Evolutionary conservation across 2,329 filamentous ascomycete species (phyloP), one percentile per base, ranked within the genome.

Genomic region (Beauveria australis): DNA sequence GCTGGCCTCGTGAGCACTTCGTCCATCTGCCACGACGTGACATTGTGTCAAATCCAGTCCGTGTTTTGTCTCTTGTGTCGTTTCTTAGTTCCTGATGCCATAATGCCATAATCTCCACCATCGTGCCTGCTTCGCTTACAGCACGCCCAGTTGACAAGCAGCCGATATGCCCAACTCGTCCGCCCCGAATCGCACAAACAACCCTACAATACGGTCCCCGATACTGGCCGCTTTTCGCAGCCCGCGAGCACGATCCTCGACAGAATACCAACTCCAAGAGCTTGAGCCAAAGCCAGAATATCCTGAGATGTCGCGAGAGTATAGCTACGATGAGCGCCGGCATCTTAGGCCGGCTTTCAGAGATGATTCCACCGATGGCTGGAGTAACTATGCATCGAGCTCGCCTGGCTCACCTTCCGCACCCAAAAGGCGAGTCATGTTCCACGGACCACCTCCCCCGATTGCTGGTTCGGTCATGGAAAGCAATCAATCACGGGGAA

Each of bases 371-470:
- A 61, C 65, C 3, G 62, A 59, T 19, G 56, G 63, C n/a, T 67
- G 65, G 63, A 57, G 61, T 30, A 66, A 65, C 51, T 68, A 57
- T 53, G 46, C 53, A 30, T 62, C 63, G 53, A 73, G 68, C 63
- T 69, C 67, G 30, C 63, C 64, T 7, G 69, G 65, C 14, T 74
- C 75, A 1, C 64, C 70, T 10, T 72, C 73, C 6, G 73, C 71
- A 58, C 63, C 62, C 24, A 73, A 68, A 53, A 65, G 65, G 9
- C 72, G 67, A 14, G 62, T 70, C 3, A 72, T 81, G 49, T 82
- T 82, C 61, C 67, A 71, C 2, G 79, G 79, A 1, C 80, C 80
- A 0, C 80, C 80, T 0, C 79, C 80, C 1, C 80, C 80, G 4
- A 82, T 83, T 60, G 74, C 77, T 1, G 64, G 70, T 6, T 81